Conservation (phyloP, 2,329 filamentous ascomycete species). For the Zalaria obscura region DNA sequence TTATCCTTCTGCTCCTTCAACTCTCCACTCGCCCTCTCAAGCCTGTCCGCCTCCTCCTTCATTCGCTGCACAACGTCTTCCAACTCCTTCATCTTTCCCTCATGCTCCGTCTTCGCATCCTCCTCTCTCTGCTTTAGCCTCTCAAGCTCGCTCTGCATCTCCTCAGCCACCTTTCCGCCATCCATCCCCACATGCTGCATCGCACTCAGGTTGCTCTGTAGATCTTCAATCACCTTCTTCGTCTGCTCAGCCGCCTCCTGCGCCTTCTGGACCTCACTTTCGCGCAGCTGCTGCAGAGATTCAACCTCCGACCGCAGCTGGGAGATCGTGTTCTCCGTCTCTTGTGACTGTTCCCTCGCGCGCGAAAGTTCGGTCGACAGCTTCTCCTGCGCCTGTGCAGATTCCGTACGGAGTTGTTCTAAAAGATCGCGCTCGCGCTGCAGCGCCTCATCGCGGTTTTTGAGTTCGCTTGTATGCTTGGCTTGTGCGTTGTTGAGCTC, state of each 20-base stretch:
- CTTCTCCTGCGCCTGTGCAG: background rate
- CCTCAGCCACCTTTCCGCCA: slow-evolving; percentile 8
- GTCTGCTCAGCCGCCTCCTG: slow-evolving; percentile 1
- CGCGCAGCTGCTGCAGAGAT: slow-evolving; percentile 1
- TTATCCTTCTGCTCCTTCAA: slow-evolving; percentile 3
- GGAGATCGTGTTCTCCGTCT: slow-evolving; percentile 1
- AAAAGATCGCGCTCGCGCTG: background rate
- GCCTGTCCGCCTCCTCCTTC: slow-evolving; percentile 1
- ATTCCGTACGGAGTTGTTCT: background rate
- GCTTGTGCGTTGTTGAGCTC: background rate
- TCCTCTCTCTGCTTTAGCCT: slow-evolving; percentile 3
- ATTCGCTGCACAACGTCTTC: slow-evolving; percentile 1
- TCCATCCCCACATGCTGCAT: slow-evolving; percentile 11
- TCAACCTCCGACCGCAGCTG: slow-evolving; percentile 6
- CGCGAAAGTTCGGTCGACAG: background rate
- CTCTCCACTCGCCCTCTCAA: slow-evolving; percentile 3
- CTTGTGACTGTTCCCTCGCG: background rate
- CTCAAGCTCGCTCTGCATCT: slow-evolving; percentile 8
- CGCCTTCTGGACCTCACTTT: background rate
- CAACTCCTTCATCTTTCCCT: slow-evolving; percentile 2
- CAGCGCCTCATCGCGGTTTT: slow-evolving; percentile 1
- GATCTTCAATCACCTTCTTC: slow-evolving; percentile 4
- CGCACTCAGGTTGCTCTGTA: slow-evolving; percentile 10
- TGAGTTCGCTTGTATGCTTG: slow-evolving; percentile 1
- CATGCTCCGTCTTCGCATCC: slow-evolving; percentile 2